Evolutionary conservation across 345 rosid species (phyloP), one percentile per base, ranked within the genome.

Genomic region (Physaria fendleri): DNA sequence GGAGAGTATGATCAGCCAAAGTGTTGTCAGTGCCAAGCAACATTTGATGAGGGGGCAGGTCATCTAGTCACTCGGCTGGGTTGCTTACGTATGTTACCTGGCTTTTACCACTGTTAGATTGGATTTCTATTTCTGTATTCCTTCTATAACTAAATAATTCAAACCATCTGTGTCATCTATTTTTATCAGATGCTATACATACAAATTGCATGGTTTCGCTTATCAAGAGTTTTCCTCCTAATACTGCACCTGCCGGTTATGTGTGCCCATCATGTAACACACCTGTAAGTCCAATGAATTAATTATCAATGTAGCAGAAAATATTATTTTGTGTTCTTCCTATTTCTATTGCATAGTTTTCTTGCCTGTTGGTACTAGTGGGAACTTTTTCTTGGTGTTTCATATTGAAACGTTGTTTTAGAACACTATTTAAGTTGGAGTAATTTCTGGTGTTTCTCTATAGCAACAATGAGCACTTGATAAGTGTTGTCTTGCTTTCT

Each of bases 1-100:
- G 99, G 90, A 64, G 99, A 85, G 69, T 90, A 94, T 73, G 97
- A 94, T 47, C 89, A 95, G 90, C 96, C 98, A 61, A 88, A 80
- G 69, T 92, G 98, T 77, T 88, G 97, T 72, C 77, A 76, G 8
- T 94, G 99, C 75, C 92, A 79, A 73, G 73, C 66, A 59, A 68
- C 69, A 4, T 82, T 94, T 60, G 90, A 82, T 28, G 97, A 90
- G 71, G 92, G 79, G 59, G 57, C 49, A 42, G 81, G 74, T 61
- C 74, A 77, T 27, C 83, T 78, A 74, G 92, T 84, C 67, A 94
- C 92, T 51, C 89, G 99, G 50, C 66, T 94, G 87, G 97, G 95
- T 75, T 94, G 99, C 85, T 57, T 94, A 80, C 99, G 99, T 93
- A 87, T 42, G 97, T 76, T 25, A 30, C 64, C 65, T 58, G 43